Base-by-base conservation (phyloP, 2,329 filamentous ascomycete species). In the Pseudogymnoascus verrucosus region DNA sequence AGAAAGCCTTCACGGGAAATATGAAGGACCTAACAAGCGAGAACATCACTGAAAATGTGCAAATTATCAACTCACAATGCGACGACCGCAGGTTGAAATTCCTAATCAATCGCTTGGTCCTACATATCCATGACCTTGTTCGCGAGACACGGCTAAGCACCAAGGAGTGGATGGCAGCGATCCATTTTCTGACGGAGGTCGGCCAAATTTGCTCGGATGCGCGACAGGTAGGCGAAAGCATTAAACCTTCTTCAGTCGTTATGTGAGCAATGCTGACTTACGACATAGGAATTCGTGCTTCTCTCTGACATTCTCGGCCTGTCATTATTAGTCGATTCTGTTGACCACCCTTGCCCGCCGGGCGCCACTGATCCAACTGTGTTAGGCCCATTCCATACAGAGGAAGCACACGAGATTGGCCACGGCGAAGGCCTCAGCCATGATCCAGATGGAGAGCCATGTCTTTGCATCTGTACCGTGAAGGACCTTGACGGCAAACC, bases 311-410 rank as follows among this genome's bases (percentile, higher is more conserved):
- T 91, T 42, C 82, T 93, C 19, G 90, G 90, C 39, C 84, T 95
- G 36, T 92, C 89, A 19, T 83, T 93, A 64, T 84, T 95, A 3
- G 87, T 95, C 68, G 90, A 95, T 77, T 84, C 82, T 69, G 93
- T 93, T 78, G 88, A 92, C 78, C 89, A 93, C 76, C 90, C 90
- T 28, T 93, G 91, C 73, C 89, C 89, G 0, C 72, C 84, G 0
- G 74, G 78, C 54, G 82, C 81, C 23, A 95, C 90, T 23, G 89
- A 93, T 74, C 89, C 90, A 64, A 91, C 89, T 0, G 89, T 95
- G 10, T 83, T 93, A 0, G 90, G 90, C 0, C 90, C 90, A 39
- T 93, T 93, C 79, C 89, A 93, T 78, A 91, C 88, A 0, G 89
- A 93, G 76, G 89, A 93, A 70, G 89, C 89, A 6, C 80, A 85